Base-by-base conservation (phyloP, 441 rosid species). In the Metrosideros polymorpha region DNA sequence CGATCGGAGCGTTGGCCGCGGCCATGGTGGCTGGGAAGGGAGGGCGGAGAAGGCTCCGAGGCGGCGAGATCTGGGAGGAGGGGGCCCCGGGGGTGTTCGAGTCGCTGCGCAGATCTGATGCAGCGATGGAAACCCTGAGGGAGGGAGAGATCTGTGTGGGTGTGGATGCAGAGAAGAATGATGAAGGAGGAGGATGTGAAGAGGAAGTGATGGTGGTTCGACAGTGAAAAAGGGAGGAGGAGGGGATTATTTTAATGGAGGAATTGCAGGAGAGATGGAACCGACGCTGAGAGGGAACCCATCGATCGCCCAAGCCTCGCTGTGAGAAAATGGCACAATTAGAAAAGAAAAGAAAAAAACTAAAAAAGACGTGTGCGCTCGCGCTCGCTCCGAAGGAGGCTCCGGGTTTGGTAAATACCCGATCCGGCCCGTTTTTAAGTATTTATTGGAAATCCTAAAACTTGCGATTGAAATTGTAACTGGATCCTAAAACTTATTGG, bases 71-170 rank as follows among this genome's bases (percentile, higher is more conserved):
- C 95, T 91, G 89, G 84, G 86, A 89, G 85, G 52, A n/a, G 92
- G 85, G 75, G 25, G 42, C 61, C 25, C 52, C 82, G 56, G 84
- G 61, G 57, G 86, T 89, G 89, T 86, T 84, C 90, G 50, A 90
- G 90, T 88, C 93, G 92, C 91, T 88, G 93, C 90, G 87, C 53
- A 92, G 98, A 94, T 95, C 98, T 91, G 91, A 88, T 87, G 91
- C 91, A 86, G 90, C 91, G 90, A 89, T 53, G 77, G 77, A 57
- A 89, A 85, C 87, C 89, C 92, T 86, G 61, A 87, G 43, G 25
- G 83, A 32, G 82, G 9, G 56, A 13, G 82, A 47, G 83, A 85
- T 71, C 79, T 71, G 79, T 6, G 45, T 7, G 22, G 79, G 79
- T 12, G 79, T 43, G n/a, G 79, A 71, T 71, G 45, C 47, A 6